These are phyloP conservation scores for Tetragonia tetragonoides DNA, from an alignment of 148 eudicot species.

Conservation along the genomic window DNA sequence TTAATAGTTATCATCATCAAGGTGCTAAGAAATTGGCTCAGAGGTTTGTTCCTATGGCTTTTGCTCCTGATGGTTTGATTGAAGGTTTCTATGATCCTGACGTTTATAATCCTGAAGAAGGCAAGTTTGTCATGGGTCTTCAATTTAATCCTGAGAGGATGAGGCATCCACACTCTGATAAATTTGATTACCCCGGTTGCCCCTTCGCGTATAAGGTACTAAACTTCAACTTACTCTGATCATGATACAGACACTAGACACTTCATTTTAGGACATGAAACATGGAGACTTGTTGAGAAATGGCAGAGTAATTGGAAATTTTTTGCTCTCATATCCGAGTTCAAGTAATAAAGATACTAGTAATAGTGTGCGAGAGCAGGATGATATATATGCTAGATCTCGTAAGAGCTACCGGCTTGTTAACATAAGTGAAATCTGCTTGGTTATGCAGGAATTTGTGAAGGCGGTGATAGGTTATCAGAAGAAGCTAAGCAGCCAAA, in stretches of 20 bases:
- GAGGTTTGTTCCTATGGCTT: constrained; percentile 51
- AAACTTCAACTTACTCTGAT: neutral
- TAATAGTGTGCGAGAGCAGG: too few species aligned
- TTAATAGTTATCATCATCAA: constrained; percentile 54
- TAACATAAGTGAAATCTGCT: too few species aligned
- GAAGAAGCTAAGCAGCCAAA: constrained; percentile 31
- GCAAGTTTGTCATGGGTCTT: constrained; percentile 47
- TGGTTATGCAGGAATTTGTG: constrained; percentile 40
- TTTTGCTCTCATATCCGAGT: too few species aligned
- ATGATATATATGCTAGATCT: too few species aligned
- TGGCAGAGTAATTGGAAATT: too few species aligned
- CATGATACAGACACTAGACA: neutral
- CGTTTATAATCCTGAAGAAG: constrained; percentile 42
- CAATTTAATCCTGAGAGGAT: constrained; percentile 56
- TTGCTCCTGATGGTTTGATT: constrained; percentile 46
- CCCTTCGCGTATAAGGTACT: constrained; percentile 43
- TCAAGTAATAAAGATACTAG: too few species aligned
- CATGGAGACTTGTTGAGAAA: neutral
- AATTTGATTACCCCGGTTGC: constrained; percentile 55
- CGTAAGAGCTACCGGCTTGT: too few species aligned
- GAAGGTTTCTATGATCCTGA: constrained; percentile 58
- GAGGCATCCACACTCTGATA: constrained; percentile 34
- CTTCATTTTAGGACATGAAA: too few species aligned
- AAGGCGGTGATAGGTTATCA: constrained; percentile 46
- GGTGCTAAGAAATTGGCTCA: constrained; percentile 46